phyloP scores from a whole-genome alignment of 164 flowering plant genomes.

The Magnolia sinica region DNA sequence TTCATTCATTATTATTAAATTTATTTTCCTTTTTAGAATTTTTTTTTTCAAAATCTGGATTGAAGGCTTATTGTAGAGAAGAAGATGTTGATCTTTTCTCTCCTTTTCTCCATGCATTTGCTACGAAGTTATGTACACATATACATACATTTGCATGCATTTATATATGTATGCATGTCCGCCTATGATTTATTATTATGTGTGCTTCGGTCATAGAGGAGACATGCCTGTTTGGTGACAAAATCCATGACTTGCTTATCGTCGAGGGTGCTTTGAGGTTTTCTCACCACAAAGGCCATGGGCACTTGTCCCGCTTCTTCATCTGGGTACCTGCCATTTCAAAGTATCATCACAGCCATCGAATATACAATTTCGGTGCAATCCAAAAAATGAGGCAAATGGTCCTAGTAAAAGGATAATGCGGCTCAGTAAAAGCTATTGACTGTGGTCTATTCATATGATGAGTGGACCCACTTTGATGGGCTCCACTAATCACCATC shows the following conservation, averaged over 20 bases:
- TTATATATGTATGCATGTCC: not conserved
- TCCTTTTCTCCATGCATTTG: not conserved
- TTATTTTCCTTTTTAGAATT: too few relatives aligned
- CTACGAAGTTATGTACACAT: not conserved
- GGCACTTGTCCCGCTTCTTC: slow-evolving; percentile 41
- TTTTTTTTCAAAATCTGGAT: too few relatives aligned
- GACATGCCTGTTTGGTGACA: slow-evolving; percentile 28
- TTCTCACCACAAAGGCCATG: slow-evolving; percentile 36
- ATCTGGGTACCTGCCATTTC: slow-evolving; percentile 24
- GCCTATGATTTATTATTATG: not conserved
- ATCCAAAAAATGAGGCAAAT: not conserved
- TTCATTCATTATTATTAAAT: too few relatives aligned
- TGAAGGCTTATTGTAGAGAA: too few relatives aligned
- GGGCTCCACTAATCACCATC: not conserved
- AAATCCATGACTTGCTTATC: slow-evolving; percentile 26
- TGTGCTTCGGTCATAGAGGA: not conserved
- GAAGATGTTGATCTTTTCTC: too few relatives aligned
- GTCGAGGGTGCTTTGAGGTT: slow-evolving; percentile 21
- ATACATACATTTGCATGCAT: not conserved
- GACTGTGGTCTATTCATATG: too few relatives aligned
- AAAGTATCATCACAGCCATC: not conserved
- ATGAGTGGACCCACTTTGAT: too few relatives aligned
- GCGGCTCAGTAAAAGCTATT: not conserved
- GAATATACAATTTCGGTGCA: not conserved
- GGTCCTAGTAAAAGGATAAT: not conserved